Percentiles rank a stretch among this genome's conserved stretches.
phyloP scores from a whole-genome alignment of 768 basidiomycete genomes.

The Megacollybia marginata region DNA sequence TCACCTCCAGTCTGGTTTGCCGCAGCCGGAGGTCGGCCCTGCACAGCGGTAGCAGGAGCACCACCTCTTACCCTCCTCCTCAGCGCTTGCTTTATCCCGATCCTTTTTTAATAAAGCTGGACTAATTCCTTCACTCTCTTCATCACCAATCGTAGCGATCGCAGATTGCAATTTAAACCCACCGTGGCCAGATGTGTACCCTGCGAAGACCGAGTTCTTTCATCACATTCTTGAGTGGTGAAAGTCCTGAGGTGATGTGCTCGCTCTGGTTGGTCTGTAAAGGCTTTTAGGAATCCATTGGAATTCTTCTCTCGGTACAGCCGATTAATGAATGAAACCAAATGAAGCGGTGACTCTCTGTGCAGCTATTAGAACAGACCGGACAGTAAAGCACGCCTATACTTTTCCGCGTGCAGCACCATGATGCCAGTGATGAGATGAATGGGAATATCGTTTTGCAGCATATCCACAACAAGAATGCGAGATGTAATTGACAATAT shows the following conservation, averaged over 20 bases:
- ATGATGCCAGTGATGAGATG: conserved; percentile 85
- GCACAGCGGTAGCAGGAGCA: conserved; percentile 28
- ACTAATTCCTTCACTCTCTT: conserved; percentile 38
- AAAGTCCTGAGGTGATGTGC: conserved; percentile 86
- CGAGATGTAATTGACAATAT: conserved; percentile 88
- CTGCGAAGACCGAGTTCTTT: conserved; percentile 84
- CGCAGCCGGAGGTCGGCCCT: not conserved
- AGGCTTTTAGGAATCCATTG: conserved; percentile 90
- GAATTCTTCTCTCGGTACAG: conserved; percentile 87
- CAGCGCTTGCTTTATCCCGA: conserved; percentile 48
- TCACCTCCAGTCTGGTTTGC: not conserved
- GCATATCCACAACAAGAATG: conserved; percentile 92
- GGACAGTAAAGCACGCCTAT: conserved; percentile 9
- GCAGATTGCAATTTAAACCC: conserved; percentile 44
- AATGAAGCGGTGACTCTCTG: conserved; percentile 76
- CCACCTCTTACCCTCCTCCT: conserved; percentile 77
- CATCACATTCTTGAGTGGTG: conserved; percentile 87
- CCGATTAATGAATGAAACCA: conserved; percentile 91
- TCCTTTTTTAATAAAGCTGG: conserved; percentile 79
- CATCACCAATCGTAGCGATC: conserved; percentile 12
- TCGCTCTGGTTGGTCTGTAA: conserved; percentile 97
- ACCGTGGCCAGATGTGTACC: conserved; percentile 92
- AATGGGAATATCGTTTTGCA: conserved; percentile 78
- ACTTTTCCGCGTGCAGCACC: conserved; percentile 90
- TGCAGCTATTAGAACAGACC: not conserved